Percentiles rank a stretch among this genome's conserved stretches.
Evolutionary conservation across 2,329 filamentous ascomycete species (phyloP).

Genomic region (Trichoderma gracile): DNA sequence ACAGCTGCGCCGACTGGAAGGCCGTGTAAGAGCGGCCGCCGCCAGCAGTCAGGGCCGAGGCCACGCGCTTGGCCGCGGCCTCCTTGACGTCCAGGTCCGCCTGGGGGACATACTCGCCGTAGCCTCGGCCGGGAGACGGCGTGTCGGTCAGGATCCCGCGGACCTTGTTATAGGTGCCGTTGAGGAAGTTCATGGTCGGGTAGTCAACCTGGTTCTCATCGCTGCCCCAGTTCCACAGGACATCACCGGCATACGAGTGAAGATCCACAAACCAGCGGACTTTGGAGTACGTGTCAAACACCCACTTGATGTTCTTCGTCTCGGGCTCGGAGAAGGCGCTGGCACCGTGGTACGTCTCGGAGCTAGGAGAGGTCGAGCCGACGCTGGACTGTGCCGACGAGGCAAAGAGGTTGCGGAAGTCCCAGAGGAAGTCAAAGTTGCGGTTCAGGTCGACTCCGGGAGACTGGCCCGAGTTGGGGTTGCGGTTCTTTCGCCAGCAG

Average conservation of each 20-base stretch:
- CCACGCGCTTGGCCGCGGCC: constrained; percentile 42
- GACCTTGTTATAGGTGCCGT: constrained; percentile 52
- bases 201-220: constrained; percentile 52
- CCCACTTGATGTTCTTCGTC: constrained; percentile 54
- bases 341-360: constrained; percentile 53
- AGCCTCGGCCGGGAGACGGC: constrained; percentile 39
- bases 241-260: constrained; percentile 53
- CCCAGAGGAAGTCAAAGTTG: constrained; percentile 61
- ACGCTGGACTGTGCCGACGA: constrained; percentile 40
- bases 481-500: constrained; percentile 61
- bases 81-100: constrained; percentile 44
- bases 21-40: constrained; percentile 36
- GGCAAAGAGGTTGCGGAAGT: constrained; percentile 50
- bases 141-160: constrained; percentile 46
- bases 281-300: constrained; percentile 51
- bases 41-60: constrained; percentile 36
- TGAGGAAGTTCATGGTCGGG: constrained; percentile 53
- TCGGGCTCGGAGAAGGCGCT: constrained; percentile 57
- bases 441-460: constrained; percentile 56
- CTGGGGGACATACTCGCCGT: constrained; percentile 49
- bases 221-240: constrained; percentile 60
- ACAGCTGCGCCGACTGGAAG: constrained; percentile 45
- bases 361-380: constrained; percentile 42
- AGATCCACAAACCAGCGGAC: constrained; percentile 61
- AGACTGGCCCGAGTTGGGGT: constrained; percentile 41